phyloP scores from a whole-genome alignment of 352 stramenopile species.

The Globisporangium recalcitrans region DNA sequence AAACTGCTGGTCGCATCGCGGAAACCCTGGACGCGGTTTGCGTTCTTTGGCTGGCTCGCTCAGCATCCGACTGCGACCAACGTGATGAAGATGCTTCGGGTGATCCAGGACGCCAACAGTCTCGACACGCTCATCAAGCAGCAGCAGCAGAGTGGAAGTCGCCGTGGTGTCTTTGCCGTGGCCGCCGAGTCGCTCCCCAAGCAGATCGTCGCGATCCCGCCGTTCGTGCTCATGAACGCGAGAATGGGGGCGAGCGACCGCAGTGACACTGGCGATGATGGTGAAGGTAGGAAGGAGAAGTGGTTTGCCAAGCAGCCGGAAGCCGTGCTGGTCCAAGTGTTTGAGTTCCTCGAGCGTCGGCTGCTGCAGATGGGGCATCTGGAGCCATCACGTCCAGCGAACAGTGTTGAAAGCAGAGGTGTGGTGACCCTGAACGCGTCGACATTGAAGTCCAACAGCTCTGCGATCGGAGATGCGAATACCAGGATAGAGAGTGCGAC shows the following conservation, averaged over 20 bases:
- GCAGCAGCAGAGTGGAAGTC: not conserved
- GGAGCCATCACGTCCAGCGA: not conserved
- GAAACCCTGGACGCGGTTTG: slow-evolving; percentile 8
- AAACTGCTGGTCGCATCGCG: slow-evolving; percentile 9
- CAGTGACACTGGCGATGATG: not conserved
- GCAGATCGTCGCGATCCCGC: slow-evolving; percentile 15
- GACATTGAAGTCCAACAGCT: slow-evolving; percentile 2
- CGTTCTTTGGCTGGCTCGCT: slow-evolving; percentile 19
- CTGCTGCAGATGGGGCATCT: slow-evolving; percentile 3
- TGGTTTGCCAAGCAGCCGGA: slow-evolving; percentile 10
- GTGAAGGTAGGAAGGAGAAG: not conserved
- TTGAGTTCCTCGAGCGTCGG: slow-evolving; percentile 11
- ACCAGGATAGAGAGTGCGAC: not conserved
- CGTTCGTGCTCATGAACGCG: slow-evolving; percentile 8
- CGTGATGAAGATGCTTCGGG: slow-evolving; percentile 10
- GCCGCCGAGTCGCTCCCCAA: not conserved
- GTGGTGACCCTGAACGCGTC: not conserved
- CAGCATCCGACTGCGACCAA: not conserved
- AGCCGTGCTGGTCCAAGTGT: slow-evolving; percentile 4
- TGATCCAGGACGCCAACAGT: slow-evolving; percentile 12
- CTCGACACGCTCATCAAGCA: slow-evolving; percentile 11
- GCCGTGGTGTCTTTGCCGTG: not conserved
- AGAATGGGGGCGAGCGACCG: not conserved
- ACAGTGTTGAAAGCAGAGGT: not conserved
- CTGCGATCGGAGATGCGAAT: not conserved